These are phyloP conservation scores for Cephalotrichum gorgonifer DNA, from an alignment of 2,329 filamentous ascomycete species.

Conservation along the genomic window DNA sequence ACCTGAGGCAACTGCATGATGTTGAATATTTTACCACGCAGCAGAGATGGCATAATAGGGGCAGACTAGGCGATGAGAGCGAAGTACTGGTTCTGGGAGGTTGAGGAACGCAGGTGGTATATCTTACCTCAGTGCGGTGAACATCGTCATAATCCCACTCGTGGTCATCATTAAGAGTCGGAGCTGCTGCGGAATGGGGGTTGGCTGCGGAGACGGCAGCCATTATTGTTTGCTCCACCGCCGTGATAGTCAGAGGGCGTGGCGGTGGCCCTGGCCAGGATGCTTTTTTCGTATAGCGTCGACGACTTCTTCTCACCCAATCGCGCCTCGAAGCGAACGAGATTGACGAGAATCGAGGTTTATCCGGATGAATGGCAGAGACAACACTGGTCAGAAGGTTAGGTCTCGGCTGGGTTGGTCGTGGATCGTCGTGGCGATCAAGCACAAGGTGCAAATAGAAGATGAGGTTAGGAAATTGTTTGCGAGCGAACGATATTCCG, in stretches of 20 bases:
- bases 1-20: not conserved
- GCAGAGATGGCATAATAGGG: not conserved
- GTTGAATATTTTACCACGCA: not conserved
- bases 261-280: not conserved
- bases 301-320: not conserved
- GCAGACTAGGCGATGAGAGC: not conserved
- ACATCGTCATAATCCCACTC: slow-evolving; percentile 30
- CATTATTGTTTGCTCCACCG: slow-evolving; percentile 23
- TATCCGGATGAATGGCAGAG: not conserved
- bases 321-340: not conserved
- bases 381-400: not conserved
- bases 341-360: not conserved
- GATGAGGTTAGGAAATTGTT: not conserved
- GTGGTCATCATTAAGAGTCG: slow-evolving; percentile 37
- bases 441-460: not conserved
- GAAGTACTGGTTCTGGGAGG: not conserved
- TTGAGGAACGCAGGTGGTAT: not conserved
- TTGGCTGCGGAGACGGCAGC: slow-evolving; percentile 39
- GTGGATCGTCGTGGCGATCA: not conserved
- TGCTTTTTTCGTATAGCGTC: not conserved
- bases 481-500: not conserved
- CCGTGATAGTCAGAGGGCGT: not conserved
- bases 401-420: not conserved
- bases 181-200: not conserved
- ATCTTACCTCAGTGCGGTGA: slow-evolving; percentile 24